phyloP scores from a whole-genome alignment of 2,329 filamentous ascomycete species.

The Neofusicoccum sp. region DNA sequence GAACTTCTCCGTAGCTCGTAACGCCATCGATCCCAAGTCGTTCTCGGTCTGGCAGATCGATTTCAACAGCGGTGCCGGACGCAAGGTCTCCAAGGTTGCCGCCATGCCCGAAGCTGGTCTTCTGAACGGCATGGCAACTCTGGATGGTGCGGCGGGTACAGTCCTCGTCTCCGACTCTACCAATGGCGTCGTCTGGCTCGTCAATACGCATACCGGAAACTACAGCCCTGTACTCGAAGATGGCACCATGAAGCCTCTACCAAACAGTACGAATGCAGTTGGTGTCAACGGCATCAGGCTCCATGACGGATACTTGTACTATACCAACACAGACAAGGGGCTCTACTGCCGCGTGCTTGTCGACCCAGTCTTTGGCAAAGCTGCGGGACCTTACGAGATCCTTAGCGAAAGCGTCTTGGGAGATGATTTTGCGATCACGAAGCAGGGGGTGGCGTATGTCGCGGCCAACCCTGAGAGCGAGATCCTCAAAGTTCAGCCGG shows the following conservation, averaged over 20 bases:
- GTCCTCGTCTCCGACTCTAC: constrained; percentile 32
- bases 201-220: constrained; percentile 25
- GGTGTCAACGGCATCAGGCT: constrained; percentile 32
- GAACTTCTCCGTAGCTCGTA: constrained; percentile 15
- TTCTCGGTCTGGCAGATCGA: constrained; percentile 3
- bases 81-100: constrained; percentile 27
- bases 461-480: constrained; percentile 15
- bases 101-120: constrained; percentile 25
- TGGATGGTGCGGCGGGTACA: constrained; percentile 24
- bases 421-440: constrained; percentile 15
- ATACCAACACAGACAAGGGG: constrained; percentile 25
- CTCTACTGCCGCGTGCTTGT: constrained; percentile 26
- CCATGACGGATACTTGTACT: constrained; percentile 27
- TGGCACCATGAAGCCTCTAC: constrained; percentile 24
- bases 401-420: background rate
- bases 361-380: constrained; percentile 21
- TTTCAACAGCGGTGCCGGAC: constrained; percentile 29
- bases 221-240: constrained; percentile 26
- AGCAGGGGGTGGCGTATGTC: constrained; percentile 3
- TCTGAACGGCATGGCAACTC: constrained; percentile 30
- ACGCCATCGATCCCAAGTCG: constrained; percentile 26
- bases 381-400: constrained; percentile 1
- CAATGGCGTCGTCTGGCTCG: constrained; percentile 26
- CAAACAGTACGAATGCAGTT: constrained; percentile 1
- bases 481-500: constrained; percentile 23